Base-by-base conservation (phyloP, 2,329 filamentous ascomycete species). In the Phialophora chinensis region DNA sequence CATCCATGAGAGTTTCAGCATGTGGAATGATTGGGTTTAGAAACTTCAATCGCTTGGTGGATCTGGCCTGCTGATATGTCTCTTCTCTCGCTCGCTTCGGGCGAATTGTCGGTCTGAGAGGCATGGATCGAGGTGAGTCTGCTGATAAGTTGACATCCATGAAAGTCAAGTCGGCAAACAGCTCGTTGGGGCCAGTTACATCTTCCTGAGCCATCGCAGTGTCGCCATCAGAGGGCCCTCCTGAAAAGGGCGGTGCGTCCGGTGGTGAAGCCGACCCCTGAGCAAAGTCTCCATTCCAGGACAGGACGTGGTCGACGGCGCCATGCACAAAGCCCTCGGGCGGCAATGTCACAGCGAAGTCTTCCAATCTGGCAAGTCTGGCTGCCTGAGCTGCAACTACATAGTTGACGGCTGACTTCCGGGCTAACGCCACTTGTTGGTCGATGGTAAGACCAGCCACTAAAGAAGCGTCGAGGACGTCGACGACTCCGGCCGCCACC, bases 221-320 rank as follows among this genome's bases (percentile, higher is more conserved):
- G 23, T 20, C 25, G 17, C 29, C 10, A 31, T 11, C 27, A 17
- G 6, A 35, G 29, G 12, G n/a, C 3, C 8, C 11, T 50, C 4
- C 14, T 6, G 3, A 8, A 6, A n/a, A 44, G 5, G 17, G 12
- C 25, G 4, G 8, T 60, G 20, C 49, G 11, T 29, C 49, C 23
- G 23, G 20, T 17, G 10, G 6, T 23, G 20, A 8, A 25, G 20
- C 23, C 17, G 1, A 12, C 25, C 20, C 49, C 11, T 25, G 23
- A 12, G 14, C 57, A 33, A 25, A 10, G 44, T 53, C 59, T 42
- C 11, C 49, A 27, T 23, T 27, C 59, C 59, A 61, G 23, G 59
- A 61, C 29, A 52, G 4, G 20, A 61, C 49, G 11, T 53, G 23
- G 33, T 61, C 59, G 27, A 61, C 59, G 12, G 54, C 27, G 12